Evolutionary conservation across 257 asterid genomes (phyloP), one percentile per base, ranked within the genome.

Genomic region (Cordia subcordata): DNA sequence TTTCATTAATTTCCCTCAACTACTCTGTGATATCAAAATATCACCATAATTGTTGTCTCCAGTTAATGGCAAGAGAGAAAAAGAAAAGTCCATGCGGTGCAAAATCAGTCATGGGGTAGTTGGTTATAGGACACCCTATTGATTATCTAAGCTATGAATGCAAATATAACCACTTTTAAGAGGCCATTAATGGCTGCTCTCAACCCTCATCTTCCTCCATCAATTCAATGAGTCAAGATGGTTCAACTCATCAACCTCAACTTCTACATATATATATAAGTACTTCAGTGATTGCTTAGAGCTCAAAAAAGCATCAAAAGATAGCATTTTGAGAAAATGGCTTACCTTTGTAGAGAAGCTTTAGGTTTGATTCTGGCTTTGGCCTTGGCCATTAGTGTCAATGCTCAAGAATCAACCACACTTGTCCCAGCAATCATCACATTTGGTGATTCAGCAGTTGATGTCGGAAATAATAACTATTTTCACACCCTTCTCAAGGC

Each of bases 391-490:
- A 32, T 62, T 49, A 16, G 32, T 6, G 81, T 42, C 3, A 51
- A 58, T 68, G 82, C 92, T 37, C 94, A 89, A 63, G 68, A 50
- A 10, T 53, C 76, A 0, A 51, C 61, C 0, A 55, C 83, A 4
- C 67, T 87, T 21, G 92, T 93, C 21, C 96, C 97, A 0, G 97
- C 95, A 4, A 75, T 93, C 51, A 79, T 93, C n/a, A 79, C 85
- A 0, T 86, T 93, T 44, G 99, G 99, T 0, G 97, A 93, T 44
- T 89, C 97, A 0, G 80, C 78, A 0, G 94, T 93, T 5, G 99
- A 93, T 33, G 84, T 78, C 0, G 97, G 97, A n/a, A 93, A 93
- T 53, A 93, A 93, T 62, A 88, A 93, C 75, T 80, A 85, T 53
- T 55, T 85, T 1, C 61, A 35, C 0, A 89, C 99, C 1, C 15